Evolutionary conservation across 352 stramenopile species (phyloP).

Genomic region (Saprolegnia diclina): DNA sequence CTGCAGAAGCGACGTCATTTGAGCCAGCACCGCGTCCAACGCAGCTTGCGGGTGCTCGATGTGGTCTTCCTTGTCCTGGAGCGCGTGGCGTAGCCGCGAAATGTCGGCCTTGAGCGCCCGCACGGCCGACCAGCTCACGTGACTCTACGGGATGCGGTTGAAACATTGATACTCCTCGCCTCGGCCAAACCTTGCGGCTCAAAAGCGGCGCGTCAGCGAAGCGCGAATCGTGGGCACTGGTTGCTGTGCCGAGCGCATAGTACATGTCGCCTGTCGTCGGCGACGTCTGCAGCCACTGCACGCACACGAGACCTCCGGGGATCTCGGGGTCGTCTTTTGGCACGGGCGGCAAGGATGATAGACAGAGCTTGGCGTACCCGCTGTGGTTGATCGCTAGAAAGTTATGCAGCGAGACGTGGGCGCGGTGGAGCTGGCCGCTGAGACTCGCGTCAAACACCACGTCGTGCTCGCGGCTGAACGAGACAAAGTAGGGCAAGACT

Average conservation of each 20-base stretch:
- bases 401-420: background rate
- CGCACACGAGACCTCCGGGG: slow-evolving; percentile 22
- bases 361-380: slow-evolving; percentile 17
- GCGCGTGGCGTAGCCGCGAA: background rate
- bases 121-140: background rate
- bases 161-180: background rate
- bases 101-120: slow-evolving; percentile 1
- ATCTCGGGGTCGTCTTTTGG: slow-evolving; percentile 26
- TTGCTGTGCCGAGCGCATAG: slow-evolving; percentile 13
- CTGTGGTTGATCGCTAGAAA: slow-evolving; percentile 12
- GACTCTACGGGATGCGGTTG: too few species aligned
- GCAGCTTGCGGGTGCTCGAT: background rate
- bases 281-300: slow-evolving; percentile 24
- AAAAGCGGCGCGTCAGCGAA: slow-evolving; percentile 17
- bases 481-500: slow-evolving; percentile 18
- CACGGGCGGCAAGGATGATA: background rate
- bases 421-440: background rate
- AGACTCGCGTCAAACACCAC: slow-evolving; percentile 12
- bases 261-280: background rate
- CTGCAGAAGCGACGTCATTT: background rate
- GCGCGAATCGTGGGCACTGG: background rate
- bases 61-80: slow-evolving; percentile 23
- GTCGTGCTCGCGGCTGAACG: slow-evolving; percentile 8
- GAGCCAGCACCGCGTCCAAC: background rate
- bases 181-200: slow-evolving; percentile 7